Percentiles rank a stretch among this genome's conserved stretches.
phyloP scores from a whole-genome alignment of 2,329 filamentous ascomycete genomes.

The Monosporascus sp. region DNA sequence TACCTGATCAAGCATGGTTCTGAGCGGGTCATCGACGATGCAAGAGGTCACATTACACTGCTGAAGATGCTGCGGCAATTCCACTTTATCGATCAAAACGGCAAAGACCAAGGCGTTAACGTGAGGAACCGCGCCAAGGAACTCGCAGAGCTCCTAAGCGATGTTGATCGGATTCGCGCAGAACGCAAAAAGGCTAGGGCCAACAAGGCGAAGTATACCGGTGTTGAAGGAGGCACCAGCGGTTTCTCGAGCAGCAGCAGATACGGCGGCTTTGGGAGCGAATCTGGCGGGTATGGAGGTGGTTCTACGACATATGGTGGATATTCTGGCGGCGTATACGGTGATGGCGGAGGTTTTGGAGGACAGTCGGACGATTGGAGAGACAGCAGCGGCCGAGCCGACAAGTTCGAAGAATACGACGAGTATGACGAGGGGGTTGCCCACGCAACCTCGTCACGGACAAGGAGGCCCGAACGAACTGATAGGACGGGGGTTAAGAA shows the following conservation, averaged over 20 bases:
- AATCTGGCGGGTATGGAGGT: constrained; percentile 67
- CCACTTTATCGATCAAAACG: constrained; percentile 92
- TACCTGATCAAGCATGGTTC: constrained; percentile 98
- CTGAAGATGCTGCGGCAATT: constrained; percentile 98
- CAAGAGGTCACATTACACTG: constrained; percentile 86
- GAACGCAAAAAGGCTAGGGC: constrained; percentile 84
- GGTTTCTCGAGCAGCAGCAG: constrained; percentile 52
- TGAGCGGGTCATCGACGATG: constrained; percentile 94
- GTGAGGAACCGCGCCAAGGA: constrained; percentile 96
- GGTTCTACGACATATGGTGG: constrained; percentile 50
- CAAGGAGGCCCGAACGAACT: constrained; percentile 43
- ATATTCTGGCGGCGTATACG: constrained; percentile 72
- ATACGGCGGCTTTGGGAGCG: constrained; percentile 90
- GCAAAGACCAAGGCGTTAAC: constrained; percentile 97
- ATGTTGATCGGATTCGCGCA: constrained; percentile 79
- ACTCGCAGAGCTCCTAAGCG: constrained; percentile 83
- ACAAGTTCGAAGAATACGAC: constrained; percentile 94
- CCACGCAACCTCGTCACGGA: constrained; percentile 43
- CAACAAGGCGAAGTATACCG: constrained; percentile 91
- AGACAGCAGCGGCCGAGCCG: constrained; percentile 56
- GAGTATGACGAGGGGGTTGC: constrained; percentile 79
- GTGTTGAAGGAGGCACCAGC: constrained; percentile 74
- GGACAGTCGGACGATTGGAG: constrained; percentile 69
- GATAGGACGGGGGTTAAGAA: constrained; percentile 51
- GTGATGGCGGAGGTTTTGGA: constrained; percentile 92